These are phyloP conservation scores for Austroboletus novae-zelandiae DNA, from an alignment of 1,284 basidiomycete genomes.

Conservation along the genomic window DNA sequence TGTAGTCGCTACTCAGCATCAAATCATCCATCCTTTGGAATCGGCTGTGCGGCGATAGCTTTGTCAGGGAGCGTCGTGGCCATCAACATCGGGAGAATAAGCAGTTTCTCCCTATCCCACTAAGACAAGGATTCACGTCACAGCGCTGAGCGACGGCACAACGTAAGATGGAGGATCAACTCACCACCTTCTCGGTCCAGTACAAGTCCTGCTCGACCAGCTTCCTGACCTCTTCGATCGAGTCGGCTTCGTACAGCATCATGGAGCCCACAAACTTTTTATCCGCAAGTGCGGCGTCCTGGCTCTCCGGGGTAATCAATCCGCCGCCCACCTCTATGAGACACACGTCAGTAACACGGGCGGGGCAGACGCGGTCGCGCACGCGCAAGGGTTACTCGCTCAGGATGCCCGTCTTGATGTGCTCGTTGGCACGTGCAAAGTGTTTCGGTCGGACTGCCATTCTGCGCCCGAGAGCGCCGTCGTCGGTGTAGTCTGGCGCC, in stretches of 20 bases:
- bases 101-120: slow-evolving; percentile 42
- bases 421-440: slow-evolving; percentile 39
- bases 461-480: slow-evolving; percentile 46
- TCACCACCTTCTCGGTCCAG: slow-evolving; percentile 53
- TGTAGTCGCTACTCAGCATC: background rate
- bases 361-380: background rate
- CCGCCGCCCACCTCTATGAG: slow-evolving; percentile 46
- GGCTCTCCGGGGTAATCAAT: slow-evolving; percentile 42
- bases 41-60: slow-evolving; percentile 22
- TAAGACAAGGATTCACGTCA: slow-evolving; percentile 6
- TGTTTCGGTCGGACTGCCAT: slow-evolving; percentile 47
- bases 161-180: slow-evolving; percentile 23
- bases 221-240: slow-evolving; percentile 45
- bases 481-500: slow-evolving; percentile 51
- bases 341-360: slow-evolving; percentile 3
- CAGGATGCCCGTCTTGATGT: slow-evolving; percentile 40
- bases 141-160: no score
- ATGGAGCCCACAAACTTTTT: slow-evolving; percentile 50
- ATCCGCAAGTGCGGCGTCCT: slow-evolving; percentile 31
- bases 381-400: slow-evolving; percentile 11
- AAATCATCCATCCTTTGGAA: slow-evolving; percentile 14
- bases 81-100: slow-evolving; percentile 42
- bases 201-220: slow-evolving; percentile 54
- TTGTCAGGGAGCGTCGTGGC: slow-evolving; percentile 34
- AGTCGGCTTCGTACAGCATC: slow-evolving; percentile 48